Conservation (phyloP, 1,139 yeast species). For the Protomyces arabidopsidicola region DNA sequence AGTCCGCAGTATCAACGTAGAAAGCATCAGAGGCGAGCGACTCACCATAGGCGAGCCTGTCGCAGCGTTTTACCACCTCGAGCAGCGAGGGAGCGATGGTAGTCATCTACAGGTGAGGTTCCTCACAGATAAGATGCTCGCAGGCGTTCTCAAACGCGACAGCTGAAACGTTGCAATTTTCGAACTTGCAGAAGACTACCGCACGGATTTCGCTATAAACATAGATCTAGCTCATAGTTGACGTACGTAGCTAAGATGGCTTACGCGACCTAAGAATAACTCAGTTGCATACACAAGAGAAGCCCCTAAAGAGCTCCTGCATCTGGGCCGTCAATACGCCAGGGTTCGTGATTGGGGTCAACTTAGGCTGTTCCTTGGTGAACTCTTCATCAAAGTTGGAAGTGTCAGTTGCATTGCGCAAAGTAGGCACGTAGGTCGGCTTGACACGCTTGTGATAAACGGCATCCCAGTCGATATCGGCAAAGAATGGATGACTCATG, state of each 20-base stretch:
- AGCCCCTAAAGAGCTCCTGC: conserved; percentile 97
- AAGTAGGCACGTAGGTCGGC: conserved; percentile 66
- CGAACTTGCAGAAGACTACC: no score
- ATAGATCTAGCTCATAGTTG: no score
- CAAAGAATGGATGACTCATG: conserved; percentile 92
- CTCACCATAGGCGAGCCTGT: background rate
- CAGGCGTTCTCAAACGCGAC: no score
- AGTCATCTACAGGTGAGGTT: no score
- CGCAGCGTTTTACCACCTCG: background rate
- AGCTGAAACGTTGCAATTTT: no score
- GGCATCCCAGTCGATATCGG: conserved; percentile 85
- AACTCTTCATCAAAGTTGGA: conserved; percentile 92
- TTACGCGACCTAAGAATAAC: no score
- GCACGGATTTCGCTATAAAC: no score
- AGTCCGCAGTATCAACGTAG: background rate
- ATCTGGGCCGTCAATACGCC: conserved; percentile 77
- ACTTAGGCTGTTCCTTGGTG: conserved; percentile 88
- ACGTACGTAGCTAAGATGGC: no score
- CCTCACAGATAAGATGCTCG: no score
- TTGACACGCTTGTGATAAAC: conserved; percentile 65
- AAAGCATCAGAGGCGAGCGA: background rate
- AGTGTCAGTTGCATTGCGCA: conserved; percentile 82
- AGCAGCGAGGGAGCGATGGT: background rate
- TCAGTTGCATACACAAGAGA: conserved; percentile 38
- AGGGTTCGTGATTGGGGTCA: conserved; percentile 73